Evolutionary conservation across 208 protist genomes (phyloP), one percentile per base, ranked within the genome.

Genomic region (Acanthamoeba triangularis): DNA sequence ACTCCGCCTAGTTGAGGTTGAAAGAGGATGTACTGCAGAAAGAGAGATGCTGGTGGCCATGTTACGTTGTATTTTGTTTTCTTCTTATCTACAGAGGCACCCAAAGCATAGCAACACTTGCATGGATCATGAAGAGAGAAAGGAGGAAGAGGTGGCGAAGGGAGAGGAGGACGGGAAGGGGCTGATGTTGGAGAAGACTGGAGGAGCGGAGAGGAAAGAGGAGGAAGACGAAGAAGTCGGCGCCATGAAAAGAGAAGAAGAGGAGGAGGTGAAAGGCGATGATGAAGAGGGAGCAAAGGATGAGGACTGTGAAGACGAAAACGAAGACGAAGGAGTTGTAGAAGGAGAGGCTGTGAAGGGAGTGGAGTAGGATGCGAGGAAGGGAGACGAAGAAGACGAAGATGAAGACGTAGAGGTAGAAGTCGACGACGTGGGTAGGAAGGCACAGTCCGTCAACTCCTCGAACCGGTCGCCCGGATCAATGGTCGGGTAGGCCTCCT

Each of bases 151-250:
- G 16, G 56, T 13, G 56, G 56, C 56, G 20, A 61, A 61, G 56
- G 56, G 56, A 61, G 56, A 61, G 56, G 56, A 61, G 20, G 56
- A 61, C 11, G 54, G n/a, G 33, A 87, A 87, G n/a, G 78, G 44
- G 78, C 28, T 87, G 78, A 84, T 54, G 41, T 87, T 87, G n/a
- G 78, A 33, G 30, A 87, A 87, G 20, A 87, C 78, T 37, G 78
- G 78, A 4, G 78, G 85, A n/a, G 52, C 18, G 1, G 85, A 74
- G 37, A 92, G 30, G 28, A 74, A 92, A 3, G 49, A 18, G 28
- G 49, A 69, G 8, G 84, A 25, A 8, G 33, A 90, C n/a, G n/a
- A n/a, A n/a, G n/a, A n/a, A n/a, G n/a, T n/a, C n/a, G n/a, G n/a
- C n/a, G n/a, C n/a, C n/a, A n/a, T n/a, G n/a, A n/a, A n/a, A n/a